Evolutionary conservation across 441 rosid species (phyloP), one percentile per base, ranked within the genome.

Genomic region (Gossypium trilobum): DNA sequence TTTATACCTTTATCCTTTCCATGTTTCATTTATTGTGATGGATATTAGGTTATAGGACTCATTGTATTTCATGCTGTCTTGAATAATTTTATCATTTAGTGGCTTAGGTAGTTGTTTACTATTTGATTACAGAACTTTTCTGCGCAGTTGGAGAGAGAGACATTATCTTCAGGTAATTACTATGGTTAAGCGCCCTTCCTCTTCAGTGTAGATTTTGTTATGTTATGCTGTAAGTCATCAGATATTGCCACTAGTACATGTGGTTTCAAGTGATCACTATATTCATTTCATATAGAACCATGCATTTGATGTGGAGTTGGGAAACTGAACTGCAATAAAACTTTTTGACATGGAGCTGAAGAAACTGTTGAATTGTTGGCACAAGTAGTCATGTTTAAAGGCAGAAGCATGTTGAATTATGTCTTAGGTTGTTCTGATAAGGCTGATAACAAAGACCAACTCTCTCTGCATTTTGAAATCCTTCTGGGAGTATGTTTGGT

Each of bases 101-200:
- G 52, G 58, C 78, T 81, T 62, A 73, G 25, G 51, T 70, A 74
- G 7, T 14, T 29, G 48, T 56, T 36, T 50, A 8, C 68, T 54
- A 63, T 79, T 75, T 77, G 68, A 68, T 85, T 87, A 79, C 97
- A 95, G 98, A 91, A 81, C 81, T 89, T 93, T 83, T 91, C 97
- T 71, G 98, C 97, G 73, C 99, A 91, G 86, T 79, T 95, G 89
- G 98, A 95, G 92, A 93, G 80, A 79, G 96, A 95, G 70, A 84
- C 92, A 62, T 81, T 95, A 82, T 81, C 82, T 57, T 90, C 94
- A 75, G 99, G 99, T 95, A 83, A 71, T 74, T 39, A 73, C 20
- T 62, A 48, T 2, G 23, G 19, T 72, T 31, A 19, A 48, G 8
- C 20, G 9, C 8, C 16, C 22, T 57, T 20, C 65, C 46, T 63